Percentiles rank a stretch among this genome's conserved stretches.
These are phyloP conservation scores for Inga laurina DNA, from an alignment of 306 rosid genomes.

Conservation along the genomic window DNA sequence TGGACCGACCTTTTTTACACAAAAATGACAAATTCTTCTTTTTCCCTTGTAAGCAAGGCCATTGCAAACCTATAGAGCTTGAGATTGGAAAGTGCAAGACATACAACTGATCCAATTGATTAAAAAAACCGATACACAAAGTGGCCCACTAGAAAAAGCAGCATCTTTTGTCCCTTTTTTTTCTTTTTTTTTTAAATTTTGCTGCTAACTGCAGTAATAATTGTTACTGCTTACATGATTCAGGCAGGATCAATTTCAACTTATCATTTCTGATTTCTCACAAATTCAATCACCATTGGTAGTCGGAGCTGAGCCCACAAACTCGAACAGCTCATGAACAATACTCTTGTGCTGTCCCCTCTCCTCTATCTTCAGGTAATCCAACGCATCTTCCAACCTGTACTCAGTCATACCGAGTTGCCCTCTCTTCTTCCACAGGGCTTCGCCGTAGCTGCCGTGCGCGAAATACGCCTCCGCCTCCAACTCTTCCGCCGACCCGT, in stretches of 20 bases:
- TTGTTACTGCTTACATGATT: neutral
- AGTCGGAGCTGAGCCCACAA: neutral
- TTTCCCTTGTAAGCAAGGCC: no score
- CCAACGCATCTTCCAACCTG: slow-evolving; percentile 36
- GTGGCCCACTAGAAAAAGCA: no score
- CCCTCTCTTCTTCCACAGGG: slow-evolving; percentile 52
- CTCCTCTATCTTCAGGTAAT: slow-evolving; percentile 38
- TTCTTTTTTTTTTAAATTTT: no score
- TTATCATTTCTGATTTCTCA: neutral
- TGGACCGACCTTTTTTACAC: no score
- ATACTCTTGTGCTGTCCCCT: slow-evolving; percentile 27
- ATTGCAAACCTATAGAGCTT: no score
- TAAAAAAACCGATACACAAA: no score
- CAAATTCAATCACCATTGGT: neutral
- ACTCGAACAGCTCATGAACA: slow-evolving; percentile 30
- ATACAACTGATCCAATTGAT: no score
- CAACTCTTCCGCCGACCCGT: neutral
- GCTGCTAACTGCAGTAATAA: neutral
- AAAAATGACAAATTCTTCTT: no score
- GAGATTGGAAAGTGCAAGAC: no score
- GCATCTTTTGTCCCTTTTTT: no score
- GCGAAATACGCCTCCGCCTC: slow-evolving; percentile 69
- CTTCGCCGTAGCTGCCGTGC: slow-evolving; percentile 52
- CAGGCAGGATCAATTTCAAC: neutral
- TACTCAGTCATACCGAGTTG: slow-evolving; percentile 46